Percentiles rank a stretch among this genome's conserved stretches.
Evolutionary conservation across 441 rosid genomes (phyloP).

Genomic region (Jatropha multifida): DNA sequence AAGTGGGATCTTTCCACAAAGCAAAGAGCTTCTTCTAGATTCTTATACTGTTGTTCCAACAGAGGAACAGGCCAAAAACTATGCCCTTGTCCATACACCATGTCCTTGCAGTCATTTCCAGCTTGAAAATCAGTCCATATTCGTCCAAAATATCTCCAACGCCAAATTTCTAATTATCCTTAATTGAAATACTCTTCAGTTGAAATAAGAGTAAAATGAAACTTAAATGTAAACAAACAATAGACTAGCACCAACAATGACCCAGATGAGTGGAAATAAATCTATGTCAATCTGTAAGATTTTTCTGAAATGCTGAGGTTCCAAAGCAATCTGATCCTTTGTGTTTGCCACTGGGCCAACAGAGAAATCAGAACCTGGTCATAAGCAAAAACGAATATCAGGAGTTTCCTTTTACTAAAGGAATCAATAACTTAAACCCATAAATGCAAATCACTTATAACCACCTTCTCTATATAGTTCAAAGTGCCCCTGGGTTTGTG

Average conservation of each 20-base stretch:
- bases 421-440: slow-evolving; percentile 27
- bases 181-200: slow-evolving; percentile 10
- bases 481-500: slow-evolving; percentile 24
- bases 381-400: slow-evolving; percentile 38
- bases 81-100: slow-evolving; percentile 63
- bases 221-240: slow-evolving; percentile 20
- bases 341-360: slow-evolving; percentile 15
- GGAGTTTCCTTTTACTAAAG: slow-evolving; percentile 26
- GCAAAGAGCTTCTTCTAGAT: slow-evolving; percentile 34
- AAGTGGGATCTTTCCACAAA: slow-evolving; percentile 31
- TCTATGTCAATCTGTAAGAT: slow-evolving; percentile 15
- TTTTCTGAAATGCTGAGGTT: slow-evolving; percentile 17
- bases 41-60: slow-evolving; percentile 50
- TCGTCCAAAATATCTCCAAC: slow-evolving; percentile 25
- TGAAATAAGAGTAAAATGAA: slow-evolving; percentile 10
- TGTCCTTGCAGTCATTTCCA: slow-evolving; percentile 58
- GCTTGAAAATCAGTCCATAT: slow-evolving; percentile 38
- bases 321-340: slow-evolving; percentile 16
- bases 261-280: slow-evolving; percentile 20
- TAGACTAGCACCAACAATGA: slow-evolving; percentile 11
- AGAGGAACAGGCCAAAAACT: slow-evolving; percentile 57
- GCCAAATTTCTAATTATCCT: slow-evolving; percentile 15
- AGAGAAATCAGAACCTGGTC: slow-evolving; percentile 42
- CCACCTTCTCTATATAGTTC: slow-evolving; percentile 26
- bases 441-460: slow-evolving; percentile 24